Conservation (phyloP, 192 early-diverging fungal species). For the Coemansia interrupta region DNA sequence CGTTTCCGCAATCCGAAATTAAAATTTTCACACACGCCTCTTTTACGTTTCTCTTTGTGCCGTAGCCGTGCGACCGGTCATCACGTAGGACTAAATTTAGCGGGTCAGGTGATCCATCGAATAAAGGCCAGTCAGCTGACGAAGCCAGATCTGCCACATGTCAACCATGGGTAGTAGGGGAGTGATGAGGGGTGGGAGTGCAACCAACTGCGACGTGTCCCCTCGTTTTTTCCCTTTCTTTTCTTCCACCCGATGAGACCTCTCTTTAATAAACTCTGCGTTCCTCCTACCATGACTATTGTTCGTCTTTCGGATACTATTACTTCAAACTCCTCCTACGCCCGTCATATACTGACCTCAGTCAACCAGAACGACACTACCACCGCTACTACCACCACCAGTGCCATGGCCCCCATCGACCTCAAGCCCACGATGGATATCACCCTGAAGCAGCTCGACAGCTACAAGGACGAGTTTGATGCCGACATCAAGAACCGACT, state of each 20-base stretch:
- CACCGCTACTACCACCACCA: neutral
- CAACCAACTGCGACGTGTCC: neutral
- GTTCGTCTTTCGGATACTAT: constrained; percentile 15
- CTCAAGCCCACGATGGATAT: constrained; percentile 13
- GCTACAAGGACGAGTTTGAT: constrained; percentile 50
- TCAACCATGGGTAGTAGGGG: no score
- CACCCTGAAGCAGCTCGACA: constrained; percentile 25
- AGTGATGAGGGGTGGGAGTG: no score
- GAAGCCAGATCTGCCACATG: no score
- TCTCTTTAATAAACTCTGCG: no score
- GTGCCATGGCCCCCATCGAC: neutral
- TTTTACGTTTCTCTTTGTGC: neutral
- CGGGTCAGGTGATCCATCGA: no score
- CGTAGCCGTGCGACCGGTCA: constrained; percentile 6
- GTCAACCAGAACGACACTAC: neutral
- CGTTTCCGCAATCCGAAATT: no score
- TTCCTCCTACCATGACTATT: constrained; percentile 34
- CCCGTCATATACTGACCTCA: constrained; percentile 28
- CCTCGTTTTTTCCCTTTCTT: neutral
- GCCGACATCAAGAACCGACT: constrained; percentile 66
- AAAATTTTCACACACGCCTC: neutral
- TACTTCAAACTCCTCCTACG: constrained; percentile 32
- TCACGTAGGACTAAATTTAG: neutral
- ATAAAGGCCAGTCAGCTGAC: no score
- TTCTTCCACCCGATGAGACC: neutral